phyloP scores from a whole-genome alignment of 2,329 filamentous ascomycete genomes.

The Epichloe coenophiala region DNA sequence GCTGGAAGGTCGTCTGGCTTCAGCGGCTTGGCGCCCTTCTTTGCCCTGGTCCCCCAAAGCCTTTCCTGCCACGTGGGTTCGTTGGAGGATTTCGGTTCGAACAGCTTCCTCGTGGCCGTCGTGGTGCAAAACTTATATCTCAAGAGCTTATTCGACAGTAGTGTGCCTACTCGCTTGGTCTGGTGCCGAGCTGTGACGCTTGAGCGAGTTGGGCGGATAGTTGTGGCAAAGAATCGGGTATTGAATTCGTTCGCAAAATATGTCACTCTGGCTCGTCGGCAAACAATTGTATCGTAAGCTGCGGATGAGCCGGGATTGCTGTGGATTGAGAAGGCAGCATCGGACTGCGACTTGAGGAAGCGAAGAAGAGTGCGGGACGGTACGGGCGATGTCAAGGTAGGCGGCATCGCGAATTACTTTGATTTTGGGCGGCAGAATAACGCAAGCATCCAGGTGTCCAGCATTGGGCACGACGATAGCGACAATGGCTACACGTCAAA shows the following conservation, averaged over 20 bases:
- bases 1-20: conserved; percentile 46
- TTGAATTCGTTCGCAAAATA: not conserved
- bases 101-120: conserved; percentile 9
- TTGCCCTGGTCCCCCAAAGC: conserved; percentile 29
- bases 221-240: not conserved
- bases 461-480: conserved; percentile 6
- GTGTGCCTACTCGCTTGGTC: not conserved
- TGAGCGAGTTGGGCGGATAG: not conserved
- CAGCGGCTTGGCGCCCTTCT: conserved; percentile 26
- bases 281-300: conserved; percentile 7
- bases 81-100: conserved; percentile 9
- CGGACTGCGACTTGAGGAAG: conserved; percentile 60
- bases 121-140: conserved; percentile 16
- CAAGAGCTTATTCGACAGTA: not conserved
- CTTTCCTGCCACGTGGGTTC: conserved; percentile 33
- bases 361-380: conserved; percentile 49
- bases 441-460: conserved; percentile 1
- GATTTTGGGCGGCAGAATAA: conserved; percentile 4
- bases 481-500: conserved; percentile 5
- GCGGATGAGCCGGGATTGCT: conserved; percentile 10
- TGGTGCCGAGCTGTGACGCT: not conserved
- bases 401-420: conserved; percentile 26
- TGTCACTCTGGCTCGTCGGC: conserved; percentile 10
- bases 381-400: conserved; percentile 28
- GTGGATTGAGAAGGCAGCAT: conserved; percentile 38